Evolutionary conservation across 768 basidiomycete species (phyloP).

Genomic region (Pleurotus eryngii): DNA sequence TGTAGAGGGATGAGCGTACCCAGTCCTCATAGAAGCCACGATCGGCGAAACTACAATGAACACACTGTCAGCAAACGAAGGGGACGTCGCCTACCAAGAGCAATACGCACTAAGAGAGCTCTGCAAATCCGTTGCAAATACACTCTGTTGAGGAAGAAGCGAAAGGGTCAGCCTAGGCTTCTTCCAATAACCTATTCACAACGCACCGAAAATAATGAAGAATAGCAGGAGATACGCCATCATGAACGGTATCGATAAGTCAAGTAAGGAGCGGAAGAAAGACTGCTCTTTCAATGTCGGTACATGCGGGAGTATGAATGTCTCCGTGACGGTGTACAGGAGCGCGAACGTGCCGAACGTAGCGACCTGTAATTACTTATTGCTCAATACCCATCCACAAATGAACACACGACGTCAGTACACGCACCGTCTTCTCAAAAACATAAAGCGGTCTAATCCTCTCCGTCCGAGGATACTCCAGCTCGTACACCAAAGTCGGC

Average conservation of each 20-base stretch:
- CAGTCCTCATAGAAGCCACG: conserved; percentile 97
- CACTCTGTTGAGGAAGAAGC: conserved; percentile 56
- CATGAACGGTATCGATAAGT: conserved; percentile 92
- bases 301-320: conserved; percentile 84
- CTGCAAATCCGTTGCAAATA: conserved; percentile 95
- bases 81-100: background rate
- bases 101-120: conserved; percentile 72
- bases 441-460: conserved; percentile 80
- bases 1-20: conserved; percentile 37
- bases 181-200: no score
- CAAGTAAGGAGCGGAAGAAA: conserved; percentile 72
- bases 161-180: background rate
- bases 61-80: background rate
- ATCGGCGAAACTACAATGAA: conserved; percentile 80
- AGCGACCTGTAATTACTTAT: conserved; percentile 55
- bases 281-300: conserved; percentile 60
- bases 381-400: no score
- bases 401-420: no score
- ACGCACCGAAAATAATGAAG: conserved; percentile 78
- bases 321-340: conserved; percentile 91
- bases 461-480: conserved; percentile 88
- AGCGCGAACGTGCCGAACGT: conserved; percentile 96
- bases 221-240: conserved; percentile 85
- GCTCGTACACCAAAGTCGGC: conserved; percentile 92
- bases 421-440: conserved; percentile 65